These are phyloP conservation scores for Pseudohyphozyma bogoriensis DNA, from an alignment of 768 basidiomycete species.

Conservation along the genomic window DNA sequence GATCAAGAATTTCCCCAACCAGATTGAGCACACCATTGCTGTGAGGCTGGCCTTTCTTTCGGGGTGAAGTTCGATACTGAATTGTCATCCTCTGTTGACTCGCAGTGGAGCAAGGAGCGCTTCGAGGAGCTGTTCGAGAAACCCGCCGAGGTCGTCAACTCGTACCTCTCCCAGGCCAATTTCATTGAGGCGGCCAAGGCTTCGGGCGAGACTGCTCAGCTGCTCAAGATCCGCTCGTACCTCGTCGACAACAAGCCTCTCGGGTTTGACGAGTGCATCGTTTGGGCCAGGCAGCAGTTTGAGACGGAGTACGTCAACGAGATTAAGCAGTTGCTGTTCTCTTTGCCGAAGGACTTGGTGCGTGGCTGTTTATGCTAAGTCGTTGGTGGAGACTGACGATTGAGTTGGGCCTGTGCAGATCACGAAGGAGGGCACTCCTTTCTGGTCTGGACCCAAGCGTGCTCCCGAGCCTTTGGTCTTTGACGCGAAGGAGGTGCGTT, in stretches of 20 bases:
- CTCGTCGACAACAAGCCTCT: slow-evolving; percentile 86
- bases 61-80: not conserved
- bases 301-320: slow-evolving; percentile 87
- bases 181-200: slow-evolving; percentile 61
- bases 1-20: slow-evolving; percentile 96
- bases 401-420: slow-evolving; percentile 33
- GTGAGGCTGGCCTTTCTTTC: slow-evolving; percentile 40
- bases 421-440: slow-evolving; percentile 84
- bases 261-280: slow-evolving; percentile 92
- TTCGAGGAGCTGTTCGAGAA: slow-evolving; percentile 91
- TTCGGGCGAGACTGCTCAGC: slow-evolving; percentile 69
- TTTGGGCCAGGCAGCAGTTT: slow-evolving; percentile 92
- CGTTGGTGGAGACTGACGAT: not conserved
- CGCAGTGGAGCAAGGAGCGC: slow-evolving; percentile 81
- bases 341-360: slow-evolving; percentile 84
- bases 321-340: slow-evolving; percentile 84
- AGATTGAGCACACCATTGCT: slow-evolving; percentile 95
- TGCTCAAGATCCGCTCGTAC: slow-evolving; percentile 77
- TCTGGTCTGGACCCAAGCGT: slow-evolving; percentile 98
- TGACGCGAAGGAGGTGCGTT: slow-evolving; percentile 70
- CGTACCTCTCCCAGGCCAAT: slow-evolving; percentile 92
- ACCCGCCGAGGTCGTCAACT: slow-evolving; percentile 84
- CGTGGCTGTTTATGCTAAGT: slow-evolving; percentile 15
- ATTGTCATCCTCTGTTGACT: not conserved
- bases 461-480: slow-evolving; percentile 86